A percentile compares a stretch with the other conserved stretches of the same genome.
phyloP scores from a whole-genome alignment of 331 rosid species.

The Malus hybrid region DNA sequence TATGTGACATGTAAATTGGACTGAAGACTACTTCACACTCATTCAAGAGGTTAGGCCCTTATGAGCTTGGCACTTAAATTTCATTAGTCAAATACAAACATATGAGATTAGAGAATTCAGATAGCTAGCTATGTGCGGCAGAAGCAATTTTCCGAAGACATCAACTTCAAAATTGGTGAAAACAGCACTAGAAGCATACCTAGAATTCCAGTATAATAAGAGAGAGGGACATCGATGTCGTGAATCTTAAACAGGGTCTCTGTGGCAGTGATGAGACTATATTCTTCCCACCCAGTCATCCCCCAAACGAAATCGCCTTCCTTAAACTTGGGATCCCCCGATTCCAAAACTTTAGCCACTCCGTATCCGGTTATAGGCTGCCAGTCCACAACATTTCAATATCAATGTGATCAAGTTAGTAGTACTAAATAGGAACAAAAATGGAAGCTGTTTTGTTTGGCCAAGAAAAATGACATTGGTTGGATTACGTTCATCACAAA shows the following conservation, averaged over 20 bases:
- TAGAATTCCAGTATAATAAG: neutral
- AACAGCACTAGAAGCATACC: neutral
- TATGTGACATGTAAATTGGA: too few relatives aligned
- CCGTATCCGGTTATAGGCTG: conserved; percentile 4
- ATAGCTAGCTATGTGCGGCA: neutral
- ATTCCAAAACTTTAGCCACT: conserved; percentile 10
- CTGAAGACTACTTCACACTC: neutral
- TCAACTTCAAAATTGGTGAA: neutral
- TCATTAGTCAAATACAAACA: neutral
- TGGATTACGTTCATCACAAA: too few relatives aligned
- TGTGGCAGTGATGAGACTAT: neutral
- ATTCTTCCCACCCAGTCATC: conserved; percentile 7
- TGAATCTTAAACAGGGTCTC: neutral
- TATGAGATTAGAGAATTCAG: neutral
- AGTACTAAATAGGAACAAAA: too few relatives aligned
- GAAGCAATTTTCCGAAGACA: neutral
- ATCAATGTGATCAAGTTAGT: too few relatives aligned
- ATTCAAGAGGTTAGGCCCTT: too few relatives aligned
- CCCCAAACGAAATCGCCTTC: conserved; percentile 12
- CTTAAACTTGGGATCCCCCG: neutral
- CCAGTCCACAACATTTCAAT: too few relatives aligned
- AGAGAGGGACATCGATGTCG: neutral
- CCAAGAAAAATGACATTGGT: too few relatives aligned
- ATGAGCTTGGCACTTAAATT: too few relatives aligned
- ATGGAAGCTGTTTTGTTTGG: too few relatives aligned